Evolutionary conservation across 2,329 filamentous ascomycete genomes (phyloP).

Genomic region (Drechslera avenae): DNA sequence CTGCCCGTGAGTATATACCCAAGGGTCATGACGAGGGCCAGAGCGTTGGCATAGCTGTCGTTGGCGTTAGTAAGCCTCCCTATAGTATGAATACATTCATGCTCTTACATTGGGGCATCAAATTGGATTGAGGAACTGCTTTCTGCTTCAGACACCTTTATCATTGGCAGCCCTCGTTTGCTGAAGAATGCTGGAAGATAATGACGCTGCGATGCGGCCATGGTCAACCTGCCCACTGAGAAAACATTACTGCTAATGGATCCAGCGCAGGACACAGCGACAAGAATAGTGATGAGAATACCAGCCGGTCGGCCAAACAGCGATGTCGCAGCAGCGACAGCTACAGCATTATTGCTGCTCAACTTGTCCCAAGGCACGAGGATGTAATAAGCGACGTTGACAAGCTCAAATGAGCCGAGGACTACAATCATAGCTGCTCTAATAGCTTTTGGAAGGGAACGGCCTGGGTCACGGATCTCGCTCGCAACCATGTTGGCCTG

Average conservation of each 20-base stretch:
- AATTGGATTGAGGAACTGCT: slow-evolving; percentile 14
- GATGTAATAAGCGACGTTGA: slow-evolving; percentile 67
- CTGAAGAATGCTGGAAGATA: slow-evolving; percentile 44
- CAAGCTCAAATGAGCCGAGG: slow-evolving; percentile 63
- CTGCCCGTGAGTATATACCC: slow-evolving; percentile 65
- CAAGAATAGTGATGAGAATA: slow-evolving; percentile 60
- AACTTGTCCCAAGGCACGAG: slow-evolving; percentile 65
- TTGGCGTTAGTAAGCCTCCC: slow-evolving; percentile 17
- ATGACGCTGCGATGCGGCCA: slow-evolving; percentile 55
- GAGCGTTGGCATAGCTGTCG: slow-evolving; percentile 35
- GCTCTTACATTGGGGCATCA: slow-evolving; percentile 43
- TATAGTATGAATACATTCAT: neutral
- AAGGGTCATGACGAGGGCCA: slow-evolving; percentile 48
- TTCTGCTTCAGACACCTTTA: slow-evolving; percentile 5
- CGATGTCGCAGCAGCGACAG: slow-evolving; percentile 58
- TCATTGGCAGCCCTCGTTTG: slow-evolving; percentile 34
- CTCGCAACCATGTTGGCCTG: slow-evolving; percentile 49
- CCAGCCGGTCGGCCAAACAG: slow-evolving; percentile 62
- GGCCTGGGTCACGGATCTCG: slow-evolving; percentile 43
- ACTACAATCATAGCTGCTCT: slow-evolving; percentile 66
- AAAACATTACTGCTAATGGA: slow-evolving; percentile 68
- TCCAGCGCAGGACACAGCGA: slow-evolving; percentile 66
- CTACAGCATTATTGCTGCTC: slow-evolving; percentile 65
- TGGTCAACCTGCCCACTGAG: slow-evolving; percentile 64
- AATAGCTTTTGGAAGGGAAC: slow-evolving; percentile 62